phyloP scores from a whole-genome alignment of 495 filamentous ascomycete genomes.

The Immersiella caudata region DNA sequence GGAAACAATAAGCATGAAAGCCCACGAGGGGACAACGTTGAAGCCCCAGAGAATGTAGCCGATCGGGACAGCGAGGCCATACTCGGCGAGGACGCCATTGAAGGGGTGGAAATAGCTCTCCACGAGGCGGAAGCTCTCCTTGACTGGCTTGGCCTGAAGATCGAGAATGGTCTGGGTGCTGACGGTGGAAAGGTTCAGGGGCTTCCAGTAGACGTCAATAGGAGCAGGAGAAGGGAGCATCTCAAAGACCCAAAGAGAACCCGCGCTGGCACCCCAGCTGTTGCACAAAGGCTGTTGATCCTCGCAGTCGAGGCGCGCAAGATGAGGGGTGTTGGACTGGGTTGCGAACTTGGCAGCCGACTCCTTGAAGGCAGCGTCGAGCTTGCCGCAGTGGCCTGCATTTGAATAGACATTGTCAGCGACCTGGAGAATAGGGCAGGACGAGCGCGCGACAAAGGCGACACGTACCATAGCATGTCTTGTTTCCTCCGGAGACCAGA shows the following conservation, averaged over 20 bases:
- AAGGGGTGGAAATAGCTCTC: constrained; percentile 82
- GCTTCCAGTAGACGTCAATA: constrained; percentile 62
- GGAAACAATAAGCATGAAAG: constrained; percentile 77
- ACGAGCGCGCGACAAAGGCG: background rate
- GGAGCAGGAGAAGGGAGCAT: constrained; percentile 57
- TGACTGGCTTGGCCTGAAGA: constrained; percentile 65
- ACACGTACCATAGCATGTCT: constrained; percentile 74
- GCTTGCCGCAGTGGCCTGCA: constrained; percentile 48
- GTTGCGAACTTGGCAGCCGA: constrained; percentile 68
- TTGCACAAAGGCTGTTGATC: constrained; percentile 78
- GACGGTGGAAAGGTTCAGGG: constrained; percentile 67
- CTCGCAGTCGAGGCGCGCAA: constrained; percentile 80
- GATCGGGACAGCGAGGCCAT: constrained; percentile 63
- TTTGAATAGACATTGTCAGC: constrained; percentile 9
- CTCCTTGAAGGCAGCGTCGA: constrained; percentile 59
- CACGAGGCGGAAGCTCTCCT: constrained; percentile 58
- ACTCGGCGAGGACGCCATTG: constrained; percentile 69
- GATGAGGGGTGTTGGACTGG: constrained; percentile 66
- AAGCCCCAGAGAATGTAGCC: constrained; percentile 78
- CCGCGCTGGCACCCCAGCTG: constrained; percentile 72
- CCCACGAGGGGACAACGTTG: constrained; percentile 59
- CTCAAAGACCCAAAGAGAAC: constrained; percentile 72
- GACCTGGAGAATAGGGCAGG: constrained; percentile 4
- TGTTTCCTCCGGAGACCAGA: constrained; percentile 80
- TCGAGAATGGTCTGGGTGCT: constrained; percentile 64